Evolutionary conservation across 805 yeast genomes (phyloP).

Genomic region (Metschnikowia continentalis): DNA sequence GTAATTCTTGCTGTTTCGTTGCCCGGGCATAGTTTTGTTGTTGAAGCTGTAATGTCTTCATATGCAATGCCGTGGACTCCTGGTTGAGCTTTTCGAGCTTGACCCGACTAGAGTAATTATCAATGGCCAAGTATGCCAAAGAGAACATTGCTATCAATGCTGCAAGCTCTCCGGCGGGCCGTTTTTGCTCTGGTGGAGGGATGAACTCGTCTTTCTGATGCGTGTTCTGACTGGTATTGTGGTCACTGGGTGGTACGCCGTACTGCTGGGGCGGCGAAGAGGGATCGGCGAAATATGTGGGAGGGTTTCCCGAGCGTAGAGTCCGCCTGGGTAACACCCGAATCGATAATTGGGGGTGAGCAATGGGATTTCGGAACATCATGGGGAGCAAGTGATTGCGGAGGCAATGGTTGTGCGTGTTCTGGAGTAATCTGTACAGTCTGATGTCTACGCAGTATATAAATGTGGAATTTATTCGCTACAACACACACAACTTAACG

Average conservation of each 20-base stretch:
- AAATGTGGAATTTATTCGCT: neutral
- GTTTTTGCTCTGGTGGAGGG: constrained; percentile 2
- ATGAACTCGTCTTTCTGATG: neutral
- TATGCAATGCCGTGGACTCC: constrained; percentile 35
- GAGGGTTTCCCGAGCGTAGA: neutral
- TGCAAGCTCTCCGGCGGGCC: constrained; percentile 30
- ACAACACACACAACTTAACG: constrained; percentile 28
- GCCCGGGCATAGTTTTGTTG: constrained; percentile 49
- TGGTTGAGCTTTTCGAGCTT: constrained; percentile 31
- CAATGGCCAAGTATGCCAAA: constrained; percentile 47
- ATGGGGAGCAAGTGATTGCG: neutral
- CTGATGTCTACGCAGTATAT: neutral
- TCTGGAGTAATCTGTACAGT: neutral
- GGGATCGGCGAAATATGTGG: constrained; percentile 13
- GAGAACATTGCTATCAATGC: constrained; percentile 40
- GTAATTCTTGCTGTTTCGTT: constrained; percentile 49
- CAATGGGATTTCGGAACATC: neutral
- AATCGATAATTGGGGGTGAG: neutral
- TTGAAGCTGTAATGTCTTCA: constrained; percentile 36
- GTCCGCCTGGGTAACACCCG: neutral
- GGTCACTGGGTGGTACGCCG: neutral
- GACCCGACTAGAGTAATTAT: constrained; percentile 43
- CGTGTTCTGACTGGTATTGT: neutral
- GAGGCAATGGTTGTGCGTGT: neutral
- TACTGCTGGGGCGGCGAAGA: constrained; percentile 10